phyloP scores from a whole-genome alignment of 2,329 filamentous ascomycete species.

The Curvularia eragrostidis region DNA sequence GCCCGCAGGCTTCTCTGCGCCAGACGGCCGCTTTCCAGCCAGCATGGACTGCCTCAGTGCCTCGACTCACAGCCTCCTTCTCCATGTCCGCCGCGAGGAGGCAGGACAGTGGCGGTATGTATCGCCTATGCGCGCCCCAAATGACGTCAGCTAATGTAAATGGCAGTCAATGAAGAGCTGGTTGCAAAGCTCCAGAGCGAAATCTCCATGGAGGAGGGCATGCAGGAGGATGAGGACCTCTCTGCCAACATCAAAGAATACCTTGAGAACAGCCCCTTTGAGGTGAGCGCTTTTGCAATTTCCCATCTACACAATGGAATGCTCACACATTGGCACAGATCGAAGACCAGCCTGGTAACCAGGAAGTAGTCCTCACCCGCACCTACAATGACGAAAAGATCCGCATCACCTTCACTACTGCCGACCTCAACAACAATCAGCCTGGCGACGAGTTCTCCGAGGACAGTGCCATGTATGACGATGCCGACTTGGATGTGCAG shows the following conservation, averaged over 20 bases:
- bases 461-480: conserved; percentile 56
- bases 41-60: conserved; percentile 40
- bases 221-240: conserved; percentile 73
- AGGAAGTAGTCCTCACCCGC: conserved; percentile 85
- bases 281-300: conserved; percentile 58
- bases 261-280: conserved; percentile 81
- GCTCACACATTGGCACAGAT: conserved; percentile 50
- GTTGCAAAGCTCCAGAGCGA: conserved; percentile 75
- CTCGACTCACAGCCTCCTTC: conserved; percentile 51
- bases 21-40: conserved; percentile 44
- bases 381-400: conserved; percentile 90
- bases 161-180: conserved; percentile 72
- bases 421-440: conserved; percentile 70
- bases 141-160: conserved; percentile 20
- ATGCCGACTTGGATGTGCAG: conserved; percentile 54
- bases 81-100: conserved; percentile 50
- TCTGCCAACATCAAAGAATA: conserved; percentile 86
- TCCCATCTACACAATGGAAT: not conserved
- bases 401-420: conserved; percentile 82
- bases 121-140: not conserved
- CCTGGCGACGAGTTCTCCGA: conserved; percentile 58
- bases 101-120: conserved; percentile 42
- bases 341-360: conserved; percentile 79
- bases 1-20: conserved; percentile 47
- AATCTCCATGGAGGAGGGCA: conserved; percentile 73